These are phyloP conservation scores for Tetrapyrgos nigripes DNA, from an alignment of 1,284 basidiomycete genomes.

Conservation along the genomic window DNA sequence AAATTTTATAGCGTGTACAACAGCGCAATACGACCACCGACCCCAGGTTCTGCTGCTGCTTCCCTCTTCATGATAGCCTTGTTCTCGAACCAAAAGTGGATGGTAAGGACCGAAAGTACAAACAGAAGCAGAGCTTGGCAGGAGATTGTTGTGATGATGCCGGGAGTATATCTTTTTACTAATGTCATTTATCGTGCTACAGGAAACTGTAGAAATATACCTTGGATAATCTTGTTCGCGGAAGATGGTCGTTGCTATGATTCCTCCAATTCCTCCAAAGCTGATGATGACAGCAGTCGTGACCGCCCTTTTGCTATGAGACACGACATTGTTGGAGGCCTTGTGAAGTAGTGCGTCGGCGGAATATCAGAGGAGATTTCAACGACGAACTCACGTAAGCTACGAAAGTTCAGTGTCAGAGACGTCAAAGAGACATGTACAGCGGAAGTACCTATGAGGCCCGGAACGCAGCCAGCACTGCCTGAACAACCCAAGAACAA, in stretches of 20 bases:
- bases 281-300: slow-evolving; percentile 48
- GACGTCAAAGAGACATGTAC: background rate
- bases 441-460: slow-evolving; percentile 39
- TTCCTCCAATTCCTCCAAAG: slow-evolving; percentile 35
- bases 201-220: too few species aligned
- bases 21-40: background rate
- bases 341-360: slow-evolving; percentile 25
- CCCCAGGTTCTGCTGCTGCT: background rate
- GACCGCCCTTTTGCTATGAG: slow-evolving; percentile 53
- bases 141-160: slow-evolving; percentile 23
- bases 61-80: slow-evolving; percentile 13
- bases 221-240: slow-evolving; percentile 46
- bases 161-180: too few species aligned
- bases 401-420: background rate
- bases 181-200: too few species aligned
- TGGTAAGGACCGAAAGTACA: slow-evolving; percentile 38
- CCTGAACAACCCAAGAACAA: slow-evolving; percentile 51
- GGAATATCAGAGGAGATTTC: background rate
- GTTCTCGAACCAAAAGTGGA: slow-evolving; percentile 44
- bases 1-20: slow-evolving; percentile 6
- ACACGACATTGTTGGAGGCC: slow-evolving; percentile 54
- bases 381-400: slow-evolving; percentile 47
- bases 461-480: slow-evolving; percentile 49
- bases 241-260: slow-evolving; percentile 46
- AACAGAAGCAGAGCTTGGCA: slow-evolving; percentile 43